Base-by-base conservation (phyloP, 1,139 yeast species). In the Yamadazyma dendronema region DNA sequence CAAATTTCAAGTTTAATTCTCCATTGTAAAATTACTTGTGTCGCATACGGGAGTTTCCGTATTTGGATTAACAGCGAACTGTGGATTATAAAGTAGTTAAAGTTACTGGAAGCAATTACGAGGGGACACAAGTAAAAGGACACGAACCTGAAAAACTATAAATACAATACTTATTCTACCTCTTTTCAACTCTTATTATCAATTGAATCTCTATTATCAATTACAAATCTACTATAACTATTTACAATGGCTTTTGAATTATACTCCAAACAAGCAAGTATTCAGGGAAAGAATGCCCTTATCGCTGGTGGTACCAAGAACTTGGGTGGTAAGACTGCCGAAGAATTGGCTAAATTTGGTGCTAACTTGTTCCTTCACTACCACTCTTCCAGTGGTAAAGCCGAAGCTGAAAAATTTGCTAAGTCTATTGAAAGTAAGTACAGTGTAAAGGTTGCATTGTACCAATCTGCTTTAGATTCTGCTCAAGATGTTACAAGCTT, bases 231-330 rank as follows among this genome's bases (percentile, higher is more conserved):
- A 26, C 4, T n/a, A n/a, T n/a, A n/a, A n/a, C n/a, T n/a, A n/a
- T n/a, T n/a, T 13, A 33, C 10, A 5, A 40, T 40, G 40, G 37
- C 43, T 32, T 17, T 40, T 30, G 37, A 47, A 30, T 43, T 46
- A 30, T 49, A 45, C 40, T 35, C 42, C 8, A 43, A 44, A 33
- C 41, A 39, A 29, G 50, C 52, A 21, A 37, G 43, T 27, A 54
- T 58, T 19, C 56, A 61, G 42, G 83, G 80, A 31, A 77, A 80
- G 56, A 65, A 72, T 33, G 79, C 79, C 15, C 44, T 81, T 33
- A 72, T 81, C 49, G 70, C 85, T 11, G 87, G 86, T 33, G 87
- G 85, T 34, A 76, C 74, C 50, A 81, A 81, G 62, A 80, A 81
- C 57, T 67, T 81, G 41, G 87, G 87, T 33, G 79, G 67, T 17